Percentiles rank a stretch among this genome's conserved stretches.
Conservation (phyloP, 2,329 filamentous ascomycete genomes). For the Hypocreales sp. region DNA sequence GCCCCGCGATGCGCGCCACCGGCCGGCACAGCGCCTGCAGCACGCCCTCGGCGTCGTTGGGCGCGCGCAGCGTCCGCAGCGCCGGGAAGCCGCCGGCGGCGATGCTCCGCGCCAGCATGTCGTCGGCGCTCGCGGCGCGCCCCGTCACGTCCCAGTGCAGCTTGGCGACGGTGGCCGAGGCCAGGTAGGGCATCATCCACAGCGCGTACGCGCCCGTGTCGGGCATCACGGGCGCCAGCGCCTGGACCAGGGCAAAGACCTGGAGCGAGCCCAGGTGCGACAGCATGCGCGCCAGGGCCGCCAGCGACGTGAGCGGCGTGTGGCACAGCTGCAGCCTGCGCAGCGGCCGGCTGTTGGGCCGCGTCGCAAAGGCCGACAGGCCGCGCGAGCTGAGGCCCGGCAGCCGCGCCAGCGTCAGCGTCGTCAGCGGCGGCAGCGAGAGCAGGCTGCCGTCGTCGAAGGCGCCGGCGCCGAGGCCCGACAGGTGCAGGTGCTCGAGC, state of each 20-base stretch:
- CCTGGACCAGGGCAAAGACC: constrained; percentile 38
- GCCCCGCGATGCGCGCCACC: constrained; percentile 16
- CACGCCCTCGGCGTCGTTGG: constrained; percentile 52
- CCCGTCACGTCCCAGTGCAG: constrained; percentile 52
- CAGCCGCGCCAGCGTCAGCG: constrained; percentile 38
- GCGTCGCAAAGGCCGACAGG: constrained; percentile 39
- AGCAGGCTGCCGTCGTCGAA: constrained; percentile 42
- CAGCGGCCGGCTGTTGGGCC: constrained; percentile 27
- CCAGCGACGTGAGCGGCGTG: constrained; percentile 37
- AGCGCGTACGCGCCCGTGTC: constrained; percentile 35
- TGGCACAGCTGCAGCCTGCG: constrained; percentile 38
- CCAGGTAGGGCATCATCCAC: constrained; percentile 49
- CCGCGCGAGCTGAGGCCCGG: constrained; percentile 39
- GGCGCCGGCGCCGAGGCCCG: constrained; percentile 35
- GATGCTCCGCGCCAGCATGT: constrained; percentile 50
- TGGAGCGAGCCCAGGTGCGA: constrained; percentile 34
- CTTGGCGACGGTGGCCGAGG: constrained; percentile 32
- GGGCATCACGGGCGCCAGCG: constrained; percentile 36
- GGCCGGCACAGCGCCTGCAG: constrained; percentile 57
- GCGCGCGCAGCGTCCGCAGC: constrained; percentile 43
- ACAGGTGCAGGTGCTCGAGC: constrained; percentile 43
- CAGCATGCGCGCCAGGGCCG: constrained; percentile 42
- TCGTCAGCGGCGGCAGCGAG: constrained; percentile 36
- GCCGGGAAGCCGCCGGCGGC: constrained; percentile 44
- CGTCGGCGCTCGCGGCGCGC: constrained; percentile 35